phyloP scores from a whole-genome alignment of 2,329 filamentous ascomycete genomes.

The Talaromyces sp. region DNA sequence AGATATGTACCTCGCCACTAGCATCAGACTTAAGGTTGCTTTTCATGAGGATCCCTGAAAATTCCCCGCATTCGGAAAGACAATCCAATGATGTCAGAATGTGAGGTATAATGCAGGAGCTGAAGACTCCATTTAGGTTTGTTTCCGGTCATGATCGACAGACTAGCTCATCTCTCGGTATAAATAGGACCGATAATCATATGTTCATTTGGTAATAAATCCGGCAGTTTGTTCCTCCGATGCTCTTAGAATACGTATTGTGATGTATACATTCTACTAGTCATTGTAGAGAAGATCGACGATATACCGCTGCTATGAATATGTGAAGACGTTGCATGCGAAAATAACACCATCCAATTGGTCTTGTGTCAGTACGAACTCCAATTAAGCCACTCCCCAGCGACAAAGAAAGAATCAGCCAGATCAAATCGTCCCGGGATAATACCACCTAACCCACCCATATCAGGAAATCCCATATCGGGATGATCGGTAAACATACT shows the following conservation, averaged over 20 bases:
- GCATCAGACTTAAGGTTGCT: background rate
- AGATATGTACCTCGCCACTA: background rate
- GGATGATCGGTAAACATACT: background rate
- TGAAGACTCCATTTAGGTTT: background rate
- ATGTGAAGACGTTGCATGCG: background rate
- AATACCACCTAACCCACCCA: background rate
- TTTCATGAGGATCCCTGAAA: background rate
- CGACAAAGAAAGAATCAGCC: background rate
- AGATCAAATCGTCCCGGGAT: background rate
- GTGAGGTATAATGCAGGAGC: background rate
- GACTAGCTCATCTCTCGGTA: background rate
- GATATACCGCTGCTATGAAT: background rate
- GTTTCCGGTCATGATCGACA: background rate
- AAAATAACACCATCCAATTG: background rate
- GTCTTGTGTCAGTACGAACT: background rate
- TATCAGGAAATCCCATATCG: background rate
- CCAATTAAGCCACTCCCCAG: background rate
- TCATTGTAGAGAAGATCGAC: background rate
- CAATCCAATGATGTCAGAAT: background rate
- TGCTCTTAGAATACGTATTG: background rate
- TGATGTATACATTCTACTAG: background rate
- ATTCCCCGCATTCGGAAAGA: background rate
- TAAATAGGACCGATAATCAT: background rate
- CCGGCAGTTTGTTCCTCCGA: background rate
- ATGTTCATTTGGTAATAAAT: background rate